phyloP scores from a whole-genome alignment of 805 yeast genomes.

The Nakazawaea molendinolei region DNA sequence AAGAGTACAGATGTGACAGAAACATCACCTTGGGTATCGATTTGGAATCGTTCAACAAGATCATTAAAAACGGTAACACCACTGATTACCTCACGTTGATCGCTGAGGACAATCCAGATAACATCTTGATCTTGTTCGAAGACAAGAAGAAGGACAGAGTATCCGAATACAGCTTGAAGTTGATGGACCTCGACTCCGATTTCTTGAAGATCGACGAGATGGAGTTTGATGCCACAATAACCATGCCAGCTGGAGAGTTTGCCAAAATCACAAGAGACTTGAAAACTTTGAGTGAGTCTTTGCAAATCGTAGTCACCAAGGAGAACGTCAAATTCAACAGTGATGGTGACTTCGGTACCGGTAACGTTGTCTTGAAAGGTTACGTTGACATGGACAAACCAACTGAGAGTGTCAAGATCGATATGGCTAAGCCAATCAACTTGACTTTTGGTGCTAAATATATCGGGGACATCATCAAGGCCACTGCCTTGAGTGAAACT shows the following conservation, averaged over 20 bases:
- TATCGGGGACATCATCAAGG: constrained; percentile 85
- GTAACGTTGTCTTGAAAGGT: constrained; percentile 82
- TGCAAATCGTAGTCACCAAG: constrained; percentile 80
- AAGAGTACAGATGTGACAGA: constrained; percentile 92
- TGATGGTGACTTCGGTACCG: constrained; percentile 89
- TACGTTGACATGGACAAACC: constrained; percentile 75
- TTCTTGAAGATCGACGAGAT: constrained; percentile 89
- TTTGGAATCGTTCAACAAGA: constrained; percentile 78
- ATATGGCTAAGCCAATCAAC: constrained; percentile 80
- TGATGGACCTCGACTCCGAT: constrained; percentile 96
- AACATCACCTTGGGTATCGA: constrained; percentile 89
- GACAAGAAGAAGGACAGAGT: constrained; percentile 87
- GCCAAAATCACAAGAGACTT: constrained; percentile 86
- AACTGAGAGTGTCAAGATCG: constrained; percentile 66
- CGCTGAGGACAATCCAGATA: constrained; percentile 70
- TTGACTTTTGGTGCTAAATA: constrained; percentile 89
- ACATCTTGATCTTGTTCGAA: constrained; percentile 77
- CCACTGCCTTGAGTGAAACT: constrained; percentile 67
- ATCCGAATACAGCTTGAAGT: constrained; percentile 82
- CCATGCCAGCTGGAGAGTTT: constrained; percentile 85
- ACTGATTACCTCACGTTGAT: constrained; percentile 82
- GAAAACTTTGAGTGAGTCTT: constrained; percentile 78
- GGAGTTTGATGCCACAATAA: constrained; percentile 80
- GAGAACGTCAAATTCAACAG: constrained; percentile 86
- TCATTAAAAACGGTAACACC: constrained; percentile 85